Percentiles rank a stretch among this genome's conserved stretches.
Conservation (phyloP, 78 protist genomes). For the slime mould (Dictyostelium discoideum) region DNA sequence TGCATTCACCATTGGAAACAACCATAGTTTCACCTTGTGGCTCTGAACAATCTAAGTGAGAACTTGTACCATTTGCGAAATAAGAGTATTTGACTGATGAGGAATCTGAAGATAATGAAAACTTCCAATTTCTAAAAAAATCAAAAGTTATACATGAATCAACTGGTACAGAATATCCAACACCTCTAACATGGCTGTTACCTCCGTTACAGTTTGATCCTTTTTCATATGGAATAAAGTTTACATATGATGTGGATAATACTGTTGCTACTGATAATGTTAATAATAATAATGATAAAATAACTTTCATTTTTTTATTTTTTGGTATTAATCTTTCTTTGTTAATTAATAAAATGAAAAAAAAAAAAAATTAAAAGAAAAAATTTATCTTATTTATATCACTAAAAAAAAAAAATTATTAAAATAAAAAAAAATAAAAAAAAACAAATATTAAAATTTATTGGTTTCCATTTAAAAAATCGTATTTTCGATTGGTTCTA, state of each 20-base stretch:
- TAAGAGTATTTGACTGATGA: background rate
- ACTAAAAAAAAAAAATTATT: no score
- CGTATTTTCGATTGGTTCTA: no score
- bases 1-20: background rate
- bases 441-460: no score
- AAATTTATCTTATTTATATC: no score
- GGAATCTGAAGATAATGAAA: background rate
- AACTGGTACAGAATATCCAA: background rate
- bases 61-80: background rate
- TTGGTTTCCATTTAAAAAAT: no score
- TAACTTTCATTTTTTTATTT: background rate
- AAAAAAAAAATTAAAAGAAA: no score
- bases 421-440: no score
- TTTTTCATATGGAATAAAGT: background rate
- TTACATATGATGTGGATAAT: background rate
- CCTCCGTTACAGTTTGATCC: background rate
- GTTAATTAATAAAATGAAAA: no score
- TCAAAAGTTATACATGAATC: background rate
- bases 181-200: background rate
- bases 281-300: background rate
- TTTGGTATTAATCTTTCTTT: no score
- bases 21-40: background rate
- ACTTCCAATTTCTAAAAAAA: background rate
- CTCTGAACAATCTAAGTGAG: background rate
- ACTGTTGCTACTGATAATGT: background rate